Evolutionary conservation across 73 alveolate genomes (phyloP).

Genomic region (Uronychia binucleata): DNA sequence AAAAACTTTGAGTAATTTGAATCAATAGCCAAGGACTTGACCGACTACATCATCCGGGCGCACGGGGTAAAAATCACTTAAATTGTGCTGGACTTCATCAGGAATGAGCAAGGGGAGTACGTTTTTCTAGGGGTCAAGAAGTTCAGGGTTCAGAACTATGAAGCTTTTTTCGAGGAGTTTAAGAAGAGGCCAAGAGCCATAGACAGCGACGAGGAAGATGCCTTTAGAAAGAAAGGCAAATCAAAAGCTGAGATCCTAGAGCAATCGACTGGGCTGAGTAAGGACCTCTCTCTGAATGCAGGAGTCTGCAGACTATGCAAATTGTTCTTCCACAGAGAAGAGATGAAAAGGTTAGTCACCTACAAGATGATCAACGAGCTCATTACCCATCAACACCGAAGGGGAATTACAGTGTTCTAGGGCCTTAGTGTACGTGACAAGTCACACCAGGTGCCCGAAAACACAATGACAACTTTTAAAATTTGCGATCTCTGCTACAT

Average conservation of each 20-base stretch:
- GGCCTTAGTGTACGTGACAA: not conserved
- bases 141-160: slow-evolving; percentile 4
- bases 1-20: slow-evolving; percentile 13
- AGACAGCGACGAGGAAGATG: not conserved
- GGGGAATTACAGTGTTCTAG: slow-evolving; percentile 48
- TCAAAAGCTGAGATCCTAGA: not conserved
- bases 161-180: no score
- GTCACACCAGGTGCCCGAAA: not conserved
- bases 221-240: not conserved
- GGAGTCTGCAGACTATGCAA: slow-evolving; percentile 47
- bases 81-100: slow-evolving; percentile 38
- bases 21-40: slow-evolving; percentile 24
- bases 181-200: not conserved
- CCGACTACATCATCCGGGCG: slow-evolving; percentile 2
- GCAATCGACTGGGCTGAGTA: not conserved
- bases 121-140: slow-evolving; percentile 26
- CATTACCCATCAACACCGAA: slow-evolving; percentile 14
- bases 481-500: slow-evolving; percentile 59
- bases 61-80: slow-evolving; percentile 20
- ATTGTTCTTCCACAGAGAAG: slow-evolving; percentile 26
- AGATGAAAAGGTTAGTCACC: slow-evolving; percentile 37
- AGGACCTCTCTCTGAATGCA: not conserved
- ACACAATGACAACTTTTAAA: slow-evolving; percentile 30
- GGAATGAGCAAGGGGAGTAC: slow-evolving; percentile 12
- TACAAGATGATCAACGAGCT: slow-evolving; percentile 19